Conservation (phyloP, 108 stramenopile species). For the Skeletonema marinoi region DNA sequence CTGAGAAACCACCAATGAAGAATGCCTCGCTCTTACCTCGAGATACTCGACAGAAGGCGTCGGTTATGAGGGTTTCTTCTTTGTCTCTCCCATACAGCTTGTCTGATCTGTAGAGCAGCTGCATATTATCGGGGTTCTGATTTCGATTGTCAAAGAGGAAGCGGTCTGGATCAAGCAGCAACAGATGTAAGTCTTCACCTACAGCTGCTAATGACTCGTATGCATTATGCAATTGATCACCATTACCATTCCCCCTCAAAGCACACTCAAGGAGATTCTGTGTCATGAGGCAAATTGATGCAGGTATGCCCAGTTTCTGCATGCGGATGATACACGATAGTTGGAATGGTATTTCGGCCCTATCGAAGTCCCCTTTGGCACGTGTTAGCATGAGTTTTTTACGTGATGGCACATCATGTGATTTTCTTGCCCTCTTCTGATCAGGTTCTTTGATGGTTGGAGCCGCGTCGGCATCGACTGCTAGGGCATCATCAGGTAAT, state of each 20-base stretch:
- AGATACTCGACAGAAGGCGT: slow-evolving; percentile 27
- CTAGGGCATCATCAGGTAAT: not conserved
- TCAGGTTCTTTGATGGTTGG: not conserved
- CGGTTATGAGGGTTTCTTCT: slow-evolving; percentile 13
- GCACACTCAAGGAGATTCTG: slow-evolving; percentile 9
- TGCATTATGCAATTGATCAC: not conserved
- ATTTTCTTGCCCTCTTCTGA: not conserved
- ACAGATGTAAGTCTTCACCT: not conserved
- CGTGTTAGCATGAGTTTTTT: not conserved
- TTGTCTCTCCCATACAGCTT: slow-evolving; percentile 26
- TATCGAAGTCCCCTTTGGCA: not conserved
- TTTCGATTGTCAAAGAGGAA: not conserved
- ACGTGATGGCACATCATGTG: not conserved
- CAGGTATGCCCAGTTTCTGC: not conserved
- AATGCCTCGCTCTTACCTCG: slow-evolving; percentile 29
- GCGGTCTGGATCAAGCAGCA: slow-evolving; percentile 8
- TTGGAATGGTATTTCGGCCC: not conserved
- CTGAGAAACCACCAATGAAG: slow-evolving; percentile 29
- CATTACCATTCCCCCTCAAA: not conserved
- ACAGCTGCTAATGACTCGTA: not conserved
- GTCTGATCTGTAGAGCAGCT: not conserved
- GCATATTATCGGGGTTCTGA: not conserved
- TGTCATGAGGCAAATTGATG: not conserved
- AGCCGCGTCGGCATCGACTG: not conserved
- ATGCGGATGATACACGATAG: not conserved